Evolutionary conservation across 2,329 filamentous ascomycete species (phyloP).

Genomic region (Ophiocordyceps camponoti-saundersi): DNA sequence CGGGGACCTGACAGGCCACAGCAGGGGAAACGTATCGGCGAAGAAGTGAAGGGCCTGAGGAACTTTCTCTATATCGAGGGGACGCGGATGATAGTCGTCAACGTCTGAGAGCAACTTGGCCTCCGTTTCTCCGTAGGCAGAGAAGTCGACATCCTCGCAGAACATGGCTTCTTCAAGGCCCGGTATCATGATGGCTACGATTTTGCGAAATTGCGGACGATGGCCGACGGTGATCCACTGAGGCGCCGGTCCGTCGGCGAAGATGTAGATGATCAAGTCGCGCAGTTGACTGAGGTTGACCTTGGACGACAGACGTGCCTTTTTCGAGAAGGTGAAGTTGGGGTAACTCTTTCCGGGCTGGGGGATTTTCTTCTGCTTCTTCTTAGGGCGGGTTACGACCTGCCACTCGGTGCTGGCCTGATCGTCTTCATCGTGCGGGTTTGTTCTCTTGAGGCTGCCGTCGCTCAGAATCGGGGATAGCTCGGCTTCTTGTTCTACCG

Average conservation of each 20-base stretch:
- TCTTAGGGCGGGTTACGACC: slow-evolving; percentile 33
- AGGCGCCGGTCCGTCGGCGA: slow-evolving; percentile 46
- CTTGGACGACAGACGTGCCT: slow-evolving; percentile 40
- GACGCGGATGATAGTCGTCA: slow-evolving; percentile 42
- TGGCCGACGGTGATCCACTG: slow-evolving; percentile 49
- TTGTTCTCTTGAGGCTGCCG: slow-evolving; percentile 30
- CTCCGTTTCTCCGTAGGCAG: slow-evolving; percentile 21
- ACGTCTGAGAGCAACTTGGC: slow-evolving; percentile 22
- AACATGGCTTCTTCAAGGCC: slow-evolving; percentile 88
- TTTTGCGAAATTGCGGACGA: slow-evolving; percentile 52
- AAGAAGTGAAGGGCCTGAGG: slow-evolving; percentile 45
- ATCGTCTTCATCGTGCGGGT: slow-evolving; percentile 23
- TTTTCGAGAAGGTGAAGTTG: slow-evolving; percentile 37
- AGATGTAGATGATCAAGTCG: slow-evolving; percentile 47
- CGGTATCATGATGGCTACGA: slow-evolving; percentile 82
- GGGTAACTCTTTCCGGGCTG: slow-evolving; percentile 40
- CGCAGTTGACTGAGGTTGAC: slow-evolving; percentile 47
- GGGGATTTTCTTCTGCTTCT: slow-evolving; percentile 45
- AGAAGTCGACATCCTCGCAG: slow-evolving; percentile 37
- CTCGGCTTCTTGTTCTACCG: slow-evolving; percentile 3
- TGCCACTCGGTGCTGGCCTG: slow-evolving; percentile 32
- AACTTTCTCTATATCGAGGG: slow-evolving; percentile 31
- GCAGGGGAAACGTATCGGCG: slow-evolving; percentile 65
- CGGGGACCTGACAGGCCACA: slow-evolving; percentile 80
- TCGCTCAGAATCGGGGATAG: slow-evolving; percentile 12